A percentile compares a stretch with the other conserved stretches of the same genome.
Conservation (phyloP, 192 early-diverging fungal genomes). For the Haplosporangium gracile region DNA sequence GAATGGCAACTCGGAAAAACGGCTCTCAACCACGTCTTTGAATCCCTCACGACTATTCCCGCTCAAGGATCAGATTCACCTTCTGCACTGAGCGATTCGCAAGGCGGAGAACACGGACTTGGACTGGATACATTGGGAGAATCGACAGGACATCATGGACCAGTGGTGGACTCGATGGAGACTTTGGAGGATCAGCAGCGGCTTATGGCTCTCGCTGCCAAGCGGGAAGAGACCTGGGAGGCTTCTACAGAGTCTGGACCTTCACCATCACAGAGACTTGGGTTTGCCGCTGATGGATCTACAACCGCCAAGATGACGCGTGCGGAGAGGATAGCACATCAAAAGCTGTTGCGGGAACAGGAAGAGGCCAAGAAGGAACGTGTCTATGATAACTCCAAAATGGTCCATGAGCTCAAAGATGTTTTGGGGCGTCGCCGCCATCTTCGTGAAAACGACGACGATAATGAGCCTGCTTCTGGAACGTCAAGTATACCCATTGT, state of each 20-base stretch:
- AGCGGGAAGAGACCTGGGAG: constrained; percentile 65
- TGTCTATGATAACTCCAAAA: constrained; percentile 58
- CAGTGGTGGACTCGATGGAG: constrained; percentile 37
- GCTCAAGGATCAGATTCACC: neutral
- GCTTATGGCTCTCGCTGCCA: constrained; percentile 33
- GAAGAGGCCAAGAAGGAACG: constrained; percentile 53
- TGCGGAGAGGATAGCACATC: constrained; percentile 63
- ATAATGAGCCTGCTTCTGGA: neutral
- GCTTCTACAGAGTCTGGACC: constrained; percentile 46
- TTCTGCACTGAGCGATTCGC: neutral
- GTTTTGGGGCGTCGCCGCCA: constrained; percentile 62
- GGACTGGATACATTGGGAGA: constrained; percentile 10
- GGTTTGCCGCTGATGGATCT: neutral
- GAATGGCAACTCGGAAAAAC: constrained; percentile 68
- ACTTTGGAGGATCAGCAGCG: constrained; percentile 43
- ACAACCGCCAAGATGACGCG: constrained; percentile 56
- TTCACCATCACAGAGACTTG: neutral
- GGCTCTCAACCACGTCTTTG: constrained; percentile 56
- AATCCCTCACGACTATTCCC: constrained; percentile 25
- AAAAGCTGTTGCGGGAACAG: constrained; percentile 58
- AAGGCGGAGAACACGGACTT: constrained; percentile 10
- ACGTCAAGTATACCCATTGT: neutral
- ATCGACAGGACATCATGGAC: constrained; percentile 18
- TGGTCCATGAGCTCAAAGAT: constrained; percentile 71
- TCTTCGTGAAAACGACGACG: constrained; percentile 36